Percentiles rank a stretch among this genome's conserved stretches.
Evolutionary conservation across 2,329 filamentous ascomycete species (phyloP).

Genomic region (Aspergillus sp.): DNA sequence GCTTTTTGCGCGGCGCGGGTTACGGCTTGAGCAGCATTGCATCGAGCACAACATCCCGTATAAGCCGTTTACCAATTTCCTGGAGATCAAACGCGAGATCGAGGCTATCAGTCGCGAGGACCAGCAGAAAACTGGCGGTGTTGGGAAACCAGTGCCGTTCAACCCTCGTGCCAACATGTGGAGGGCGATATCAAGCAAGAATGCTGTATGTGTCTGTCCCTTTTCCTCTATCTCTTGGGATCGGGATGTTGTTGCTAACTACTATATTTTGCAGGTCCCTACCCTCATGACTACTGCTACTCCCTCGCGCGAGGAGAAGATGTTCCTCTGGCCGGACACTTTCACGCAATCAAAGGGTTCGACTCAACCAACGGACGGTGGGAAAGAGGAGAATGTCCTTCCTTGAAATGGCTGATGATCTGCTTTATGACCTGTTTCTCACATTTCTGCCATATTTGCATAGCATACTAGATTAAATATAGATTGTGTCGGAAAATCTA

Average conservation of each 20-base stretch:
- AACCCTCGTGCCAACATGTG: slow-evolving; percentile 62
- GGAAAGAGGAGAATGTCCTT: no score
- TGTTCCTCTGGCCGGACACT: slow-evolving; percentile 54
- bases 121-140: slow-evolving; percentile 50
- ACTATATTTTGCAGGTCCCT: slow-evolving; percentile 26
- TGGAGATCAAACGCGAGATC: slow-evolving; percentile 55
- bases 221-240: slow-evolving; percentile 1
- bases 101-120: slow-evolving; percentile 51
- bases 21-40: slow-evolving; percentile 59
- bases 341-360: no score
- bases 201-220: slow-evolving; percentile 33
- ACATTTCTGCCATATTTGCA: no score
- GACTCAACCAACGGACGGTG: no score
- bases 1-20: slow-evolving; percentile 56
- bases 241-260: not conserved
- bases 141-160: slow-evolving; percentile 51
- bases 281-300: slow-evolving; percentile 42
- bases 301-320: slow-evolving; percentile 50
- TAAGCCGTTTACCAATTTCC: slow-evolving; percentile 56
- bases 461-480: no score
- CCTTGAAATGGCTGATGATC: no score
- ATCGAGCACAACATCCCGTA: slow-evolving; percentile 51
- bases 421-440: no score
- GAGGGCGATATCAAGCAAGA: slow-evolving; percentile 53
- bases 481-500: no score